Evolutionary conservation across 768 basidiomycete genomes (phyloP).

Genomic region (Tephrocybe sp.): DNA sequence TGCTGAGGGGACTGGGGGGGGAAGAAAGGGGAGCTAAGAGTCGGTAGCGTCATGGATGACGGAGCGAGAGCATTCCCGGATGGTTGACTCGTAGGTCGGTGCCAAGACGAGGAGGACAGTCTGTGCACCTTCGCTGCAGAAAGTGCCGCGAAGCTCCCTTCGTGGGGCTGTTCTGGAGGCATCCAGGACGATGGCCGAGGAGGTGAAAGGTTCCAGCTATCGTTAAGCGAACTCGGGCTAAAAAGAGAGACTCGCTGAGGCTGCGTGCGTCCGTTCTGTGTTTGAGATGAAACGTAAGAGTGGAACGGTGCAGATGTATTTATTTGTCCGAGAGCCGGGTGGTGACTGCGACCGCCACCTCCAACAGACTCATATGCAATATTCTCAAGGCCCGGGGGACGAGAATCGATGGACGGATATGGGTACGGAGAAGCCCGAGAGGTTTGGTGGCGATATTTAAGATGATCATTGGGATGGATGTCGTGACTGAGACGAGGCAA

Average conservation of each 20-base stretch:
- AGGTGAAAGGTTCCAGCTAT: conserved; percentile 10
- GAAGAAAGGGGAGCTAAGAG: conserved; percentile 57
- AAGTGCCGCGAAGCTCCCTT: conserved; percentile 3
- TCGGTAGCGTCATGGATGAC: conserved; percentile 38
- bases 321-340: not conserved
- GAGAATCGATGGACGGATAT: conserved; percentile 7
- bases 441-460: conserved; percentile 21
- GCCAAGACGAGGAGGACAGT: conserved; percentile 8
- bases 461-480: conserved; percentile 22
- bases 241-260: conserved; percentile 7
- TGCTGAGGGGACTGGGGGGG: conserved; percentile 35
- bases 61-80: conserved; percentile 17
- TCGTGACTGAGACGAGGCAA: conserved; percentile 27
- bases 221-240: conserved; percentile 1
- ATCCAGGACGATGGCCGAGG: conserved; percentile 14
- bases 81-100: conserved; percentile 6
- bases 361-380: conserved; percentile 1
- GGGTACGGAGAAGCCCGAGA: conserved; percentile 22
- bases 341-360: conserved; percentile 2
- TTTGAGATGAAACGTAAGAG: conserved; percentile 8
- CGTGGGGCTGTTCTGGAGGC: conserved; percentile 6
- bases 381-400: conserved; percentile 7
- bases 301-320: not conserved
- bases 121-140: conserved; percentile 4
- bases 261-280: conserved; percentile 7